A percentile compares a stretch with the other conserved stretches of the same genome.
Evolutionary conservation across 108 stramenopile species (phyloP).

Genomic region (Halocafeteria seosinensis): DNA sequence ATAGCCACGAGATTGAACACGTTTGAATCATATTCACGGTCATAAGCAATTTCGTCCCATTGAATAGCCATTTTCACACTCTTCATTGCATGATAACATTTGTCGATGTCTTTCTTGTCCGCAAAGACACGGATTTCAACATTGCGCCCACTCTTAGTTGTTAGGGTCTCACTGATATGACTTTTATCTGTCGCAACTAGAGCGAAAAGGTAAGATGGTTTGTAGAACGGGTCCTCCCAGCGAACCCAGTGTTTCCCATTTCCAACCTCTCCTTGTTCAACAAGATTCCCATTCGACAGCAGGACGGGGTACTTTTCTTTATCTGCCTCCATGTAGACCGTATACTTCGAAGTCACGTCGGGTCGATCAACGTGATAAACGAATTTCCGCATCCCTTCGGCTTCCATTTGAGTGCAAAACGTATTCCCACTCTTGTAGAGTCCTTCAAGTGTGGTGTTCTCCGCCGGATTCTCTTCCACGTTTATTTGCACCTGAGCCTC

Average conservation of each 20-base stretch:
- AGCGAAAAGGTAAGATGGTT: slow-evolving; percentile 82
- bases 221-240: slow-evolving; percentile 83
- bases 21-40: slow-evolving; percentile 81
- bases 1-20: slow-evolving; percentile 81
- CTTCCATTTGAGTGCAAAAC: slow-evolving; percentile 78
- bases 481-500: no score
- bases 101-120: slow-evolving; percentile 61
- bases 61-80: slow-evolving; percentile 64
- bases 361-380: slow-evolving; percentile 82
- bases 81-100: slow-evolving; percentile 68
- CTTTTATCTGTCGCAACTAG: slow-evolving; percentile 61
- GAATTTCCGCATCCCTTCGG: slow-evolving; percentile 60
- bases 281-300: slow-evolving; percentile 70
- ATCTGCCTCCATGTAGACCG: slow-evolving; percentile 54
- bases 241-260: slow-evolving; percentile 48
- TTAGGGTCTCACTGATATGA: slow-evolving; percentile 52
- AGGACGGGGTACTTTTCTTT: slow-evolving; percentile 56
- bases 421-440: slow-evolving; percentile 57
- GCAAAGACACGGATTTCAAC: slow-evolving; percentile 59
- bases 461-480: slow-evolving; percentile 48
- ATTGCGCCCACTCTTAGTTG: slow-evolving; percentile 43
- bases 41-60: slow-evolving; percentile 83
- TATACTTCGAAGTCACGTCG: slow-evolving; percentile 78
- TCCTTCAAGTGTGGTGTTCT: slow-evolving; percentile 70
- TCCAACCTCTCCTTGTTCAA: slow-evolving; percentile 36